Conservation (phyloP, 2,329 filamentous ascomycete genomes). For the Onygenales sp. region DNA sequence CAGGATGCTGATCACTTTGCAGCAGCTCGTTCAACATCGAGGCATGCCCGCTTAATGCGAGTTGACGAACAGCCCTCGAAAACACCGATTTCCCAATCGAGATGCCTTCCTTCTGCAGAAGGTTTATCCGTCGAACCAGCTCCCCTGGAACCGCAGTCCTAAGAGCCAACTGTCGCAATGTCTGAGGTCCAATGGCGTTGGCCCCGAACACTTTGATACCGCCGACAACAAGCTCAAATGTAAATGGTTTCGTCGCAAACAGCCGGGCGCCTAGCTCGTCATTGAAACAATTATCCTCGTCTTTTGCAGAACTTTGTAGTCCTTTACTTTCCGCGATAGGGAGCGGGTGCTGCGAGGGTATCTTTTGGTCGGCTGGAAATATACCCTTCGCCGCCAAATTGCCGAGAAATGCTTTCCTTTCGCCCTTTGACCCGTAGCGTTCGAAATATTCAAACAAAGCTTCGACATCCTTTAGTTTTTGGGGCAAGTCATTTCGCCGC, state of each 20-base stretch:
- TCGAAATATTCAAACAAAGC: conserved; percentile 32
- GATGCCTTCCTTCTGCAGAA: conserved; percentile 55
- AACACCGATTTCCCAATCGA: conserved; percentile 55
- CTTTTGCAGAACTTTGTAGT: not conserved
- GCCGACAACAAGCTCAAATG: conserved; percentile 61
- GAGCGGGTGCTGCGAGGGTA: not conserved
- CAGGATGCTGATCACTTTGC: conserved; percentile 55
- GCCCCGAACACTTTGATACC: conserved; percentile 63
- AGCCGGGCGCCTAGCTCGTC: conserved; percentile 68
- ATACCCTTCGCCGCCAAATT: conserved; percentile 7
- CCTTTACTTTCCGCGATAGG: not conserved
- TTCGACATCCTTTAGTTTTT: conserved; percentile 25
- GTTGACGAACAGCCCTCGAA: conserved; percentile 52
- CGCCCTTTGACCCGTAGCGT: conserved; percentile 18
- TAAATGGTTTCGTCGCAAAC: conserved; percentile 68
- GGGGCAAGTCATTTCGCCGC: conserved; percentile 33
- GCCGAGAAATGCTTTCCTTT: conserved; percentile 5
- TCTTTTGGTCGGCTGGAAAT: not conserved
- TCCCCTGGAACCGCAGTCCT: conserved; percentile 49
- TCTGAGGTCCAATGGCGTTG: conserved; percentile 61
- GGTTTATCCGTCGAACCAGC: conserved; percentile 50
- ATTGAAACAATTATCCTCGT: conserved; percentile 42
- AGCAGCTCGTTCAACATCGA: conserved; percentile 44
- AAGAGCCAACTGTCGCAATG: conserved; percentile 66
- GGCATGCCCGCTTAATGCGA: conserved; percentile 50